These are phyloP conservation scores for Spiromastix sp. DNA, from an alignment of 2,329 filamentous ascomycete genomes.

Conservation along the genomic window DNA sequence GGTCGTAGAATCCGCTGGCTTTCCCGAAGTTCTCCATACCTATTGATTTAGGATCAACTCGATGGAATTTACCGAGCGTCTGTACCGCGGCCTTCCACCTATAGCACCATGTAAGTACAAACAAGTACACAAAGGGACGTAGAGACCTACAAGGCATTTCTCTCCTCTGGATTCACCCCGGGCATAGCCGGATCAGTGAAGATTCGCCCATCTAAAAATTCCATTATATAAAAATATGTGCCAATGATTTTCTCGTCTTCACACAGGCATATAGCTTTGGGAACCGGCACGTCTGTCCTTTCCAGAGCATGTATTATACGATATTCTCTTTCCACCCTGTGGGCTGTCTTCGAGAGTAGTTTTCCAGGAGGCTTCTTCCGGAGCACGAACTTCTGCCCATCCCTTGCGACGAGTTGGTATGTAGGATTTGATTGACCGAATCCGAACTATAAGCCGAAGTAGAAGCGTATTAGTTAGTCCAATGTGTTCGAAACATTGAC, in stretches of 20 bases:
- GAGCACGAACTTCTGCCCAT: constrained; percentile 68
- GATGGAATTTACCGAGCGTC: constrained; percentile 78
- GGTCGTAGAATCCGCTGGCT: constrained; percentile 65
- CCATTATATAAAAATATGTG: constrained; percentile 95
- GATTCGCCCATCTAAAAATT: constrained; percentile 86
- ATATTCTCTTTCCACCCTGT: constrained; percentile 94
- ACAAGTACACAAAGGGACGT: background rate
- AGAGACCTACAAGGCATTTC: constrained; percentile 54
- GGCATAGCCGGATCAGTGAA: constrained; percentile 82
- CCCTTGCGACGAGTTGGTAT: constrained; percentile 71
- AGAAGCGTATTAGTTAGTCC: constrained; percentile 1
- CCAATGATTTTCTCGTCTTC: constrained; percentile 71
- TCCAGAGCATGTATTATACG: constrained; percentile 77
- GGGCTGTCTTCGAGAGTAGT: constrained; percentile 84
- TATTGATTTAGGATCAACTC: constrained; percentile 55
- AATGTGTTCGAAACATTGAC: too few relatives aligned
- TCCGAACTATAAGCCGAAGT: constrained; percentile 65
- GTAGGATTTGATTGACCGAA: constrained; percentile 97
- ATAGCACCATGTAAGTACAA: background rate
- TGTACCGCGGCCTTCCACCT: constrained; percentile 75
- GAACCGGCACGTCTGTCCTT: constrained; percentile 73
- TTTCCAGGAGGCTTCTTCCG: constrained; percentile 97
- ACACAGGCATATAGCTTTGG: constrained; percentile 73
- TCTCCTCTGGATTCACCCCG: constrained; percentile 55
- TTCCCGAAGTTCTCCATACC: constrained; percentile 66